A percentile compares a stretch with the other conserved stretches of the same genome.
Conservation (phyloP, 2,329 filamentous ascomycete species). For the Botryosphaeria dothidea region DNA sequence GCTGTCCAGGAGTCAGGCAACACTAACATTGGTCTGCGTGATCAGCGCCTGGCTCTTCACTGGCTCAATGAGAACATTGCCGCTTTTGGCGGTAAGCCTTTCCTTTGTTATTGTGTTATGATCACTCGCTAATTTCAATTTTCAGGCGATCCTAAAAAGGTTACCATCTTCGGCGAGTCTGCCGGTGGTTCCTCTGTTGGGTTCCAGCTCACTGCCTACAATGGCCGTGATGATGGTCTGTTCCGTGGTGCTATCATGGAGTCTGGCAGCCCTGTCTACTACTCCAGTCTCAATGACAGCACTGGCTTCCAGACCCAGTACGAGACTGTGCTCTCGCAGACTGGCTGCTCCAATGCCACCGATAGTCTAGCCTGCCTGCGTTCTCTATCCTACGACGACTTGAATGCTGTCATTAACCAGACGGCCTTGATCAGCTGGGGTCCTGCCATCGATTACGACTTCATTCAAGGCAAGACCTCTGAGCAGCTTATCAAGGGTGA, state of each 20-base stretch:
- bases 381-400: constrained; percentile 56
- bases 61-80: constrained; percentile 48
- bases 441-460: constrained; percentile 57
- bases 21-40: constrained; percentile 45
- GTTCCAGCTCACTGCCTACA: constrained; percentile 48
- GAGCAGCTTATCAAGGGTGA: constrained; percentile 57
- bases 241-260: constrained; percentile 52
- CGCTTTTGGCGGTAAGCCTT: constrained; percentile 41
- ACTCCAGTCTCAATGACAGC: constrained; percentile 22
- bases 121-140: not conserved
- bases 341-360: constrained; percentile 57
- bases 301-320: constrained; percentile 58
- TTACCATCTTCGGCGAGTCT: constrained; percentile 48
- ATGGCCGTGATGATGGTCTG: constrained; percentile 49
- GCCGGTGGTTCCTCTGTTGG: constrained; percentile 49
- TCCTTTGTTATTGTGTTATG: not conserved
- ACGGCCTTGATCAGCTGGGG: constrained; percentile 38
- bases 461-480: constrained; percentile 55
- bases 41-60: constrained; percentile 47
- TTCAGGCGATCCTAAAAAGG: constrained; percentile 39
- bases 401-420: constrained; percentile 57
- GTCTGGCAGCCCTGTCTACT: constrained; percentile 41
- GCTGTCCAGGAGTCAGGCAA: constrained; percentile 55
- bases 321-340: constrained; percentile 59
- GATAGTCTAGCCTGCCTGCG: constrained; percentile 56